A percentile compares a stretch with the other conserved stretches of the same genome.
These are phyloP conservation scores for Penicillium ochrochloron DNA, from an alignment of 495 filamentous ascomycete genomes.

Conservation along the genomic window DNA sequence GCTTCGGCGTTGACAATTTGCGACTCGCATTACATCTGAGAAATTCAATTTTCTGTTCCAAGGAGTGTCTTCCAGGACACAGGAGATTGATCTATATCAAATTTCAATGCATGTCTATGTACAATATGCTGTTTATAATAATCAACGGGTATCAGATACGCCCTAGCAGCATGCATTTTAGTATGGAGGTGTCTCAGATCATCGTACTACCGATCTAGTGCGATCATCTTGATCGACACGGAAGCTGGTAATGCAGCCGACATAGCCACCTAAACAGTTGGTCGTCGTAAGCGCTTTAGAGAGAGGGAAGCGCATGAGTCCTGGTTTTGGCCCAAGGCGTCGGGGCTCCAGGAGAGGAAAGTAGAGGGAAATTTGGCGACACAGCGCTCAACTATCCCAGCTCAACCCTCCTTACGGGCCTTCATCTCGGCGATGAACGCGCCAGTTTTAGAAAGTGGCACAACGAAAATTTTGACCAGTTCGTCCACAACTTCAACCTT, in stretches of 20 bases:
- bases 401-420: conserved; percentile 54
- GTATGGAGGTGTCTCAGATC: background rate
- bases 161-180: background rate
- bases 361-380: too few relatives aligned
- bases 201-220: background rate
- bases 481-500: conserved; percentile 89
- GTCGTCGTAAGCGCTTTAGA: background rate
- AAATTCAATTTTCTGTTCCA: conserved; percentile 2
- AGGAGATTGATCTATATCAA: conserved; percentile 16
- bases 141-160: conserved; percentile 18
- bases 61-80: background rate
- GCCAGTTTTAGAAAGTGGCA: conserved; percentile 68
- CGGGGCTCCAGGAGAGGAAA: background rate
- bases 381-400: background rate
- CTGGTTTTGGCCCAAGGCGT: background rate
- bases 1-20: background rate
- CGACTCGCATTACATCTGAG: background rate
- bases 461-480: conserved; percentile 76
- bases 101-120: conserved; percentile 17
- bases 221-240: background rate
- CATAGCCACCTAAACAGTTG: background rate
- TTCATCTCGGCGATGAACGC: conserved; percentile 88
- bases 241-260: background rate
- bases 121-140: conserved; percentile 6
- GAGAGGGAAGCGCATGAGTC: background rate